phyloP scores from a whole-genome alignment of 495 filamentous ascomycete genomes.

The Penicillium cinerascens region DNA sequence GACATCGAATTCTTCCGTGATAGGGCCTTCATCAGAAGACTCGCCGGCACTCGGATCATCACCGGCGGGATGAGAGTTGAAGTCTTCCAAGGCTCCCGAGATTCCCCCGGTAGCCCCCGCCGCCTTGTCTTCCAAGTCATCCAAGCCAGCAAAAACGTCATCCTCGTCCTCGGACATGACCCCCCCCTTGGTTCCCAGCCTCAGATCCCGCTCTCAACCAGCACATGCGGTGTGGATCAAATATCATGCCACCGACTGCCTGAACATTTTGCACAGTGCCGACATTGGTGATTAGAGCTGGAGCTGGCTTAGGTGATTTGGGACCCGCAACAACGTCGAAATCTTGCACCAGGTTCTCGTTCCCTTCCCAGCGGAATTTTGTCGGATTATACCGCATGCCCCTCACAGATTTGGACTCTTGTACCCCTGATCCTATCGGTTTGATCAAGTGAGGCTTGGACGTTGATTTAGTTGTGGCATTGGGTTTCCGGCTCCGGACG shows the following conservation, averaged over 20 bases:
- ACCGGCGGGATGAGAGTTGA: conserved; percentile 34
- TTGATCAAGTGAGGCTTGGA: conserved; percentile 71
- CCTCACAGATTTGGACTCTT: conserved; percentile 69
- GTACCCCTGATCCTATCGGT: conserved; percentile 57
- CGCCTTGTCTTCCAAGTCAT: conserved; percentile 57
- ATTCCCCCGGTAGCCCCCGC: conserved; percentile 41
- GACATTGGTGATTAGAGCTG: conserved; percentile 91
- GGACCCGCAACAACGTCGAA: conserved; percentile 58
- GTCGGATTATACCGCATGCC: conserved; percentile 93
- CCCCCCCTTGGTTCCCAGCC: conserved; percentile 27
- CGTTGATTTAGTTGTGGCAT: conserved; percentile 47
- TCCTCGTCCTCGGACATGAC: conserved; percentile 50
- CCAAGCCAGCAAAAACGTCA: conserved; percentile 77
- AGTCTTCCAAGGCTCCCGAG: conserved; percentile 26
- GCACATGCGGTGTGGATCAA: conserved; percentile 93
- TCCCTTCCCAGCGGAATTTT: conserved; percentile 89
- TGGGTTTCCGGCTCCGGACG: conserved; percentile 54
- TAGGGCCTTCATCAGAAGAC: conserved; percentile 68
- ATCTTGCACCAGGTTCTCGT: conserved; percentile 74
- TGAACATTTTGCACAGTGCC: conserved; percentile 71
- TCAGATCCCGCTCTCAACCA: conserved; percentile 72
- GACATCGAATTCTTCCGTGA: conserved; percentile 96
- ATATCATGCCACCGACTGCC: conserved; percentile 92
- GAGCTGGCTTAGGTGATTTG: conserved; percentile 64
- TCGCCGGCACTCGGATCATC: conserved; percentile 53